Base-by-base conservation (phyloP, 441 rosid species). In the Geranium incanum region DNA sequence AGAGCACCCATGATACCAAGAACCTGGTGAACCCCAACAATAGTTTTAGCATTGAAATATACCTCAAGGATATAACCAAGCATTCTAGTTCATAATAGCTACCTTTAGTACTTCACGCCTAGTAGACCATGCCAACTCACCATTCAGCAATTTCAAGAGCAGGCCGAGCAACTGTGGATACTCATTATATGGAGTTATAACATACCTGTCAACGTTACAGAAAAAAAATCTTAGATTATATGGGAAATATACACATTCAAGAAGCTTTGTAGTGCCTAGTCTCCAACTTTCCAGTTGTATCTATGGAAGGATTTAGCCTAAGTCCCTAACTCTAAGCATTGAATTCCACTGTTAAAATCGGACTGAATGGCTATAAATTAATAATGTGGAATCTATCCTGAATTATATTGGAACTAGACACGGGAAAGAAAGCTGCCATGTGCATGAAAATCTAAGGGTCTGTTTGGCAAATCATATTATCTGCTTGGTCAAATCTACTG, bases 21-120 rank as follows among this genome's bases (percentile, higher is more conserved):
- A 68, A 95, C 99, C 99, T 95, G 85, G 75, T 33, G 19, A 71
- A 72, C 70, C 68, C 74, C 70, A 71, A 78, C 70, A 55, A 66
- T 63, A 70, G 12, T 59, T 78, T 73, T 74, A 66, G 74, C 78
- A 81, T 72, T 69, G 76, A 48, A 65, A 67, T 52, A 45, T 50
- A 76, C 67, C 48, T 45, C 21, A n/a, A 71, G 19, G 33, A 71
- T 7, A 79, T 18, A 66, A 50, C 68, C 28, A 39, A 59, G 72
- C 33, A 71, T 48, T 68, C 36, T 64, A 65, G 74, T 73, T 70
- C 72, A 74, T 70, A 19, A 55, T 70, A 81, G 66, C 77, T 78
- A 95, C 99, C 99, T 93, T 95, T 70, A 95, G 85, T 36, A 91
- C 99, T 95, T 95, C 99, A 74, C 96, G 89, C 83, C 98, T 89